Evolutionary conservation across 768 basidiomycete species (phyloP), one percentile per base, ranked within the genome.

Genomic region (Cystofilobasidium capitatum): DNA sequence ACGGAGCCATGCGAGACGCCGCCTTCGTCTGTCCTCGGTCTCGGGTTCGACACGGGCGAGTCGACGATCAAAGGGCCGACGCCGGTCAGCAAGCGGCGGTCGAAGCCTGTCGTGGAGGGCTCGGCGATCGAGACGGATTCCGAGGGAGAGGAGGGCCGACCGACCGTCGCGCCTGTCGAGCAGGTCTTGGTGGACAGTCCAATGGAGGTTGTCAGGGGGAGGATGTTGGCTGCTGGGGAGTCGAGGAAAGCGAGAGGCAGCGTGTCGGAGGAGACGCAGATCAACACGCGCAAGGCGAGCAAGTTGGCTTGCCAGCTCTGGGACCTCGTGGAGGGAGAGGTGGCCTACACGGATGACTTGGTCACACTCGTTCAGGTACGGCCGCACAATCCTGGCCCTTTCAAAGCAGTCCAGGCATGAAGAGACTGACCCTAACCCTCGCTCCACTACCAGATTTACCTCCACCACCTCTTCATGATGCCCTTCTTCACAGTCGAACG

Each of bases 401-500:
- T 37, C 24, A 13, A 1, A 26, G n/a, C 45, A 14, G 17, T 39
- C 9, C 31, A 35, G 2, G 12, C 6, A 26, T 49, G 20, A 49
- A 42, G 17, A 24, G 16, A 24, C 14, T 35, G 16, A 14, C 39
- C 63, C 47, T 35, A 33, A 31, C 17, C 13, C 2, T 33, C 22
- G 13, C 47, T 0, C 42, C 35, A 1, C 31, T 0, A 26, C 3
- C 70, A 75, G 75, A 70, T 74, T 37, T 74, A 75, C 65, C 71
- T 74, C 42, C 69, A 69, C 14, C 71, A 71, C 9, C 70, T 74
- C 0, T 71, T 72, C 0, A 70, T 73, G 55, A 69, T 74, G 1
- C 63, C 71, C 0, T 51, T 70, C 49, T 71, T 74, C 47, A 70
- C 71, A 1, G 39, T 60, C 14, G 63, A 70, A 36, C 57, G 70